A percentile compares a stretch with the other conserved stretches of the same genome.
Evolutionary conservation across 2,329 filamentous ascomycete genomes (phyloP).

Genomic region (Colletotrichum magnum): DNA sequence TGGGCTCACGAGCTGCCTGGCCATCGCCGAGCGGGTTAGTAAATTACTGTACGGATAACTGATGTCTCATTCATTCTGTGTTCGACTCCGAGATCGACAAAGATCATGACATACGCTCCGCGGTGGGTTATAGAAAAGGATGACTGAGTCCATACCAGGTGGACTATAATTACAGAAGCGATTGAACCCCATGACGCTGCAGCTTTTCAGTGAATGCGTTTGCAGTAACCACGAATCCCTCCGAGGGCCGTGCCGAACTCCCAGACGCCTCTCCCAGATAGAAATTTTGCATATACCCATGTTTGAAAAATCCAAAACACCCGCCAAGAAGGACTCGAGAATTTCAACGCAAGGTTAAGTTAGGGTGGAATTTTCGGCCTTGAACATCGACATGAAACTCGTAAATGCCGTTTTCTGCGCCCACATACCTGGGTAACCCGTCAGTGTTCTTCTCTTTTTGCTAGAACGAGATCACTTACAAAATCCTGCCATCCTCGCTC

Average conservation of each 20-base stretch:
- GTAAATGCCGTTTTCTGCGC: slow-evolving; percentile 81
- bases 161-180: neutral
- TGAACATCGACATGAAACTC: slow-evolving; percentile 78
- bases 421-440: slow-evolving; percentile 67
- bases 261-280: slow-evolving; percentile 18
- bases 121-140: slow-evolving; percentile 4
- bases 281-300: neutral
- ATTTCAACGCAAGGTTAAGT: slow-evolving; percentile 65
- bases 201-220: slow-evolving; percentile 17
- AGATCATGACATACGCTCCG: slow-evolving; percentile 5
- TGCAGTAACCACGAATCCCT: slow-evolving; percentile 1
- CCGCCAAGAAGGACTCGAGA: slow-evolving; percentile 3
- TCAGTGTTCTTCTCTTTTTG: slow-evolving; percentile 1
- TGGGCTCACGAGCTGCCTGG: slow-evolving; percentile 87
- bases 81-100: slow-evolving; percentile 18
- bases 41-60: slow-evolving; percentile 60
- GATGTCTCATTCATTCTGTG: slow-evolving; percentile 32
- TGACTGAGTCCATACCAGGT: neutral
- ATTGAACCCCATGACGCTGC: slow-evolving; percentile 7
- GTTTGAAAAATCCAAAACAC: slow-evolving; percentile 15
- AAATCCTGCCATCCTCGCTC: slow-evolving; percentile 71
- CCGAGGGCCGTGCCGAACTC: slow-evolving; percentile 7
- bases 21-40: slow-evolving; percentile 84
- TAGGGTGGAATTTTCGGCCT: slow-evolving; percentile 71
- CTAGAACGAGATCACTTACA: slow-evolving; percentile 62